Evolutionary conservation across 768 basidiomycete species (phyloP).

Genomic region (Xanthoconium stramineum): DNA sequence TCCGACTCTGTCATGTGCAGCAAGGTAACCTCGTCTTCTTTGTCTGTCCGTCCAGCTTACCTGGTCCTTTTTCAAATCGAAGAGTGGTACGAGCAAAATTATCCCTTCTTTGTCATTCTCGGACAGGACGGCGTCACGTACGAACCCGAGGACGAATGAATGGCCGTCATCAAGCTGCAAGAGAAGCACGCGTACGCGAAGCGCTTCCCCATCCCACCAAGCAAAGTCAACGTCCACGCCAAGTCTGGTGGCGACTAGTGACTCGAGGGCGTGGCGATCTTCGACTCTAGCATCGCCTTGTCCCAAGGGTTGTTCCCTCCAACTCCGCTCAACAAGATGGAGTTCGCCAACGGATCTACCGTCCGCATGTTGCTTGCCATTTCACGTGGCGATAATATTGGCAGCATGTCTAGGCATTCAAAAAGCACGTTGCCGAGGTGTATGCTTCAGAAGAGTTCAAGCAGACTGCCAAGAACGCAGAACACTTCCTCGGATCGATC

Average conservation of each 20-base stretch:
- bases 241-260: constrained; percentile 81
- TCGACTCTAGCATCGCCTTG: constrained; percentile 79
- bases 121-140: constrained; percentile 31
- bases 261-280: constrained; percentile 77
- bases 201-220: constrained; percentile 56
- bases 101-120: constrained; percentile 77
- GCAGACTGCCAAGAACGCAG: constrained; percentile 49
- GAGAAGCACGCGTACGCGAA: constrained; percentile 40
- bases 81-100: constrained; percentile 90
- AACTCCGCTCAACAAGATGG: constrained; percentile 60
- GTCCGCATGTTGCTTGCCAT: constrained; percentile 33
- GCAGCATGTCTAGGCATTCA: constrained; percentile 46
- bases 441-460: constrained; percentile 66
- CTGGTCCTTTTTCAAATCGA: constrained; percentile 60
- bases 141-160: constrained; percentile 55
- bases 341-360: constrained; percentile 72
- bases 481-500: constrained; percentile 59
- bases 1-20: constrained; percentile 82
- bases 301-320: constrained; percentile 85
- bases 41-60: neutral
- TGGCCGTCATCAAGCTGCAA: constrained; percentile 44
- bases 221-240: constrained; percentile 68
- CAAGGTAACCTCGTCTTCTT: constrained; percentile 48
- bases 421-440: constrained; percentile 61
- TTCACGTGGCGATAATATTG: constrained; percentile 38